Percentiles rank a stretch among this genome's conserved stretches.
Conservation (phyloP, 495 filamentous ascomycete species). For the Tuber magnatum region DNA sequence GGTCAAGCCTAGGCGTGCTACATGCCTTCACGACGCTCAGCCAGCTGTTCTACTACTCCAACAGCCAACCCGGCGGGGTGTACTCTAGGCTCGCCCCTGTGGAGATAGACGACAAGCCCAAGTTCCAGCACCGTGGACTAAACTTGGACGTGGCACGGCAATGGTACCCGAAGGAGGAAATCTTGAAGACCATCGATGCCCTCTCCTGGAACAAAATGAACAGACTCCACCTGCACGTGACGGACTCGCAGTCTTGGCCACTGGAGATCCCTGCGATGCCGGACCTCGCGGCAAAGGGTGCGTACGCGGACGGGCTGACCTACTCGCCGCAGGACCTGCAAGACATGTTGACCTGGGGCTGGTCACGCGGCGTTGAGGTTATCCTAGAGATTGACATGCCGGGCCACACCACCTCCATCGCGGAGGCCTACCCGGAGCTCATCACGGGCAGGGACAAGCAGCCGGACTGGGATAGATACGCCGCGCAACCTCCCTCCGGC, state of each 20-base stretch:
- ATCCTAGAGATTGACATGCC: constrained; percentile 76
- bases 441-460: constrained; percentile 62
- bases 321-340: constrained; percentile 59
- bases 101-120: constrained; percentile 57
- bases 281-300: constrained; percentile 59
- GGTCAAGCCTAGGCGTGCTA: constrained; percentile 58
- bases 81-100: constrained; percentile 65
- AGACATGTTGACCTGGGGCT: constrained; percentile 60
- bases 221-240: constrained; percentile 67
- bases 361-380: constrained; percentile 61
- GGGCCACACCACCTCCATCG: constrained; percentile 64
- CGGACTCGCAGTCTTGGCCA: constrained; percentile 79
- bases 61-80: constrained; percentile 43
- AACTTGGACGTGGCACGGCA: constrained; percentile 65
- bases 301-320: constrained; percentile 54
- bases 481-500: constrained; percentile 68
- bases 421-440: constrained; percentile 60
- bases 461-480: constrained; percentile 59
- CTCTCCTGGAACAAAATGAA: constrained; percentile 72
- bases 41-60: constrained; percentile 69
- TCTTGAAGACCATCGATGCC: constrained; percentile 64
- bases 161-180: constrained; percentile 56
- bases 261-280: constrained; percentile 67
- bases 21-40: constrained; percentile 62
- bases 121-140: constrained; percentile 64